Percentiles rank a stretch among this genome's conserved stretches.
Evolutionary conservation across 1,284 basidiomycete species (phyloP).

Genomic region (Marasmius sp.): DNA sequence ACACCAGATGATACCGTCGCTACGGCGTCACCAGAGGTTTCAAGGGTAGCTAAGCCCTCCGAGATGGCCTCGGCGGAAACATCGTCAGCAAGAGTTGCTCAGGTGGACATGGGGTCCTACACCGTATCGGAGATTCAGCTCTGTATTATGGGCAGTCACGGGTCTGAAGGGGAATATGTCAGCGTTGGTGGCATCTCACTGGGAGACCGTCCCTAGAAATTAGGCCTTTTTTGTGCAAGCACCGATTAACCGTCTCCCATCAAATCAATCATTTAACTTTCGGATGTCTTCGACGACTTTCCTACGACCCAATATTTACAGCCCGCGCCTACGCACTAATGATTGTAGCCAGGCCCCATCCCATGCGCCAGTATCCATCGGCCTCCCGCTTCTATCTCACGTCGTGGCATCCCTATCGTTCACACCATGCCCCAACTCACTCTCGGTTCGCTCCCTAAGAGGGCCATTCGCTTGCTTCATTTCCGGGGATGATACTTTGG

Average conservation of each 20-base stretch:
- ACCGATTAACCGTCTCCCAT: neutral
- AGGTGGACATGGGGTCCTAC: conserved; percentile 46
- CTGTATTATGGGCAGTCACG: conserved; percentile 62
- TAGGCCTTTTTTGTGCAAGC: too few relatives aligned
- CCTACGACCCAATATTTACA: too few relatives aligned
- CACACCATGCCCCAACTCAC: too few relatives aligned
- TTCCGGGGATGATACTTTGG: too few relatives aligned
- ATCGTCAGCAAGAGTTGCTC: conserved; percentile 11
- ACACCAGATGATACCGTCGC: neutral
- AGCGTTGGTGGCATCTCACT: conserved; percentile 34
- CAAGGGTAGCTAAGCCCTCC: neutral
- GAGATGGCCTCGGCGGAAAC: neutral
- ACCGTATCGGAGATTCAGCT: conserved; percentile 52
- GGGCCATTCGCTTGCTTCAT: too few relatives aligned
- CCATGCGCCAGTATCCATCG: too few relatives aligned
- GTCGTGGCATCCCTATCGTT: too few relatives aligned
- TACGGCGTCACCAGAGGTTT: neutral
- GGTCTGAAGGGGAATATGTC: conserved; percentile 54
- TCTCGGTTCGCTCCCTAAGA: too few relatives aligned
- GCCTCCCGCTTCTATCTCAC: too few relatives aligned
- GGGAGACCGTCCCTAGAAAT: neutral
- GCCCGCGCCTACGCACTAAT: too few relatives aligned
- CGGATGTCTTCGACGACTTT: too few relatives aligned
- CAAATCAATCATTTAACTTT: neutral
- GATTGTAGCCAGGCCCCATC: too few relatives aligned